Evolutionary conservation across 1,139 yeast genomes (phyloP), one percentile per base, ranked within the genome.

Genomic region (Saccharomycopsis hybrid): DNA sequence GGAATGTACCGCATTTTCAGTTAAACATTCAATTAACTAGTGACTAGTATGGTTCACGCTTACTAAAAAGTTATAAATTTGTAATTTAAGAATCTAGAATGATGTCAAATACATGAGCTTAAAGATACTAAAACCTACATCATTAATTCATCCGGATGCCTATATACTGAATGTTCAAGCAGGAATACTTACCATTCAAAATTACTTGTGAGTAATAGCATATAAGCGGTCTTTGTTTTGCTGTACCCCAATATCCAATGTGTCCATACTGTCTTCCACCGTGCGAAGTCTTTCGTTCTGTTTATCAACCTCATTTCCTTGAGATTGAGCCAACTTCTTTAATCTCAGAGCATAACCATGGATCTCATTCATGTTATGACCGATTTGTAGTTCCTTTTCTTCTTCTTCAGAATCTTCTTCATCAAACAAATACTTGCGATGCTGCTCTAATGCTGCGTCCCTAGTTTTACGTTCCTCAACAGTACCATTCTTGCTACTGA

Each of bases 351-450:
- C 68, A 3, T 77, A 72, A 35, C 69, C 67, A 33, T 69, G 65
- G 46, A 80, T 70, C 47, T 74, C 77, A 55, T 75, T 77, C 55
- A 79, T 61, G 56, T 79, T 78, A 54, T 69, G 66, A 54, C 77
- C 81, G 52, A 80, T 73, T 62, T 78, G 84, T 47, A 72, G 64
- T 56, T 80, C 85, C 66, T 79, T 67, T 54, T 74, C 80, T 57
- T 78, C 82, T 60, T 80, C 85, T 58, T 79, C 84, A 41, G 73
- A 72, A 58, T 78, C 83, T 30, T 71, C 76, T 57, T 78, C 85
- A 8, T 50, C 55, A 59, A 78, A 78, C 59, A 76, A 80, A 61
- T 74, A 78, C 59, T 60, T 62, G 51, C 72, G 71, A 13, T 75
- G 63, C 44, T 64, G 63, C 3, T 70, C 71, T 9, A 69, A 59